phyloP scores from a whole-genome alignment of 805 yeast species.

The Metschnikowia cerradonensis region DNA sequence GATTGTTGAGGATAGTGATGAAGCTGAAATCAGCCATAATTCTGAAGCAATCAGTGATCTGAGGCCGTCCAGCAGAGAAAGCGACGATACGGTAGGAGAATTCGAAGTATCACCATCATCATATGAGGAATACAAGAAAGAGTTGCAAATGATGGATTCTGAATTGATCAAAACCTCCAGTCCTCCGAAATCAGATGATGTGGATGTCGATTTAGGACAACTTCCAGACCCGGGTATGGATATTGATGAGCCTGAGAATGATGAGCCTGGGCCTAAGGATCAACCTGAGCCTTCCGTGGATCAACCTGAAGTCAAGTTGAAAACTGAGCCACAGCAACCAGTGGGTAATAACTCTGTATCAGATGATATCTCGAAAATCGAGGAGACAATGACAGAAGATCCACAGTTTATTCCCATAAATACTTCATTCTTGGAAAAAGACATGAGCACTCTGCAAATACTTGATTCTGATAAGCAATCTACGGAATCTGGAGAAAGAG shows the following conservation, averaged over 20 bases:
- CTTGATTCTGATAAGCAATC: not conserved
- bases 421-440: not conserved
- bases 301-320: not conserved
- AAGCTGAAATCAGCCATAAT: not conserved
- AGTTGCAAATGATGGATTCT: constrained; percentile 10
- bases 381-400: constrained; percentile 1
- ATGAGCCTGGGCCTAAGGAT: no score
- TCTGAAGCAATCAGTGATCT: not conserved
- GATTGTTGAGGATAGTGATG: not conserved
- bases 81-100: not conserved
- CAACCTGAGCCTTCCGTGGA: not conserved
- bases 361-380: not conserved
- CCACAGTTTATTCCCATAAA: not conserved
- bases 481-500: not conserved
- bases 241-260: not conserved
- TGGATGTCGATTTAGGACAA: not conserved
- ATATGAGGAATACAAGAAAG: constrained; percentile 14
- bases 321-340: not conserved
- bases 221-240: not conserved
- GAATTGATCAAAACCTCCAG: constrained; percentile 7
- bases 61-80: not conserved
- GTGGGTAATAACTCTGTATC: not conserved
- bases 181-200: not conserved
- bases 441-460: not conserved
- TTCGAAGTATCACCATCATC: constrained; percentile 13